Percentiles rank a stretch among this genome's conserved stretches.
These are phyloP conservation scores for Beauveria pseudobassiana DNA, from an alignment of 2,329 filamentous ascomycete genomes.

Conservation along the genomic window DNA sequence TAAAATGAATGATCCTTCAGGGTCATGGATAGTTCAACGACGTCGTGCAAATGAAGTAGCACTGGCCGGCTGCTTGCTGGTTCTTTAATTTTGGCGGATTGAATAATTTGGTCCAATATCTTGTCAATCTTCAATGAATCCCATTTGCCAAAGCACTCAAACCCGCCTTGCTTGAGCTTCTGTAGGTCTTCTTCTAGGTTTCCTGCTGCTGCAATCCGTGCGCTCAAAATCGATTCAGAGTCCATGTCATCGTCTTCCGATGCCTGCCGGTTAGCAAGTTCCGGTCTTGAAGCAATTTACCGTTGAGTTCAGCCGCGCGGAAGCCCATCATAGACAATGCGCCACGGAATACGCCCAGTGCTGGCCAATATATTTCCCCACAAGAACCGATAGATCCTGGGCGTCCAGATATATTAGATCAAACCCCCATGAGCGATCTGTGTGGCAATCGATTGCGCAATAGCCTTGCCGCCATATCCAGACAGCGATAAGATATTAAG, in stretches of 20 bases:
- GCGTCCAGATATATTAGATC: constrained; percentile 63
- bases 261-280: constrained; percentile 21
- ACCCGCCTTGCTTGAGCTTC: constrained; percentile 32
- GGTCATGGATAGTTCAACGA: constrained; percentile 66
- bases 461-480: constrained; percentile 30
- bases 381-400: constrained; percentile 60
- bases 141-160: constrained; percentile 41
- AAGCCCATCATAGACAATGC: constrained; percentile 49
- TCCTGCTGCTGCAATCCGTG: constrained; percentile 20
- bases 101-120: constrained; percentile 49
- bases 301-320: constrained; percentile 46
- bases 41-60: constrained; percentile 74
- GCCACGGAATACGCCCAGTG: constrained; percentile 41
- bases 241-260: constrained; percentile 29
- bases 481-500: constrained; percentile 30
- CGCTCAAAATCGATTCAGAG: constrained; percentile 24
- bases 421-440: constrained; percentile 53
- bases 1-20: constrained; percentile 61
- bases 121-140: constrained; percentile 54
- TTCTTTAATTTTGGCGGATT: constrained; percentile 33
- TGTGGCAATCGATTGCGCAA: constrained; percentile 47
- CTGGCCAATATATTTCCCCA: constrained; percentile 63
- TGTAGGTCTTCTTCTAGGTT: constrained; percentile 36
- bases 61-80: constrained; percentile 37
- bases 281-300: constrained; percentile 42